These are phyloP conservation scores for Sporobolomyces pararoseus DNA, from an alignment of 768 basidiomycete species.

Conservation along the genomic window DNA sequence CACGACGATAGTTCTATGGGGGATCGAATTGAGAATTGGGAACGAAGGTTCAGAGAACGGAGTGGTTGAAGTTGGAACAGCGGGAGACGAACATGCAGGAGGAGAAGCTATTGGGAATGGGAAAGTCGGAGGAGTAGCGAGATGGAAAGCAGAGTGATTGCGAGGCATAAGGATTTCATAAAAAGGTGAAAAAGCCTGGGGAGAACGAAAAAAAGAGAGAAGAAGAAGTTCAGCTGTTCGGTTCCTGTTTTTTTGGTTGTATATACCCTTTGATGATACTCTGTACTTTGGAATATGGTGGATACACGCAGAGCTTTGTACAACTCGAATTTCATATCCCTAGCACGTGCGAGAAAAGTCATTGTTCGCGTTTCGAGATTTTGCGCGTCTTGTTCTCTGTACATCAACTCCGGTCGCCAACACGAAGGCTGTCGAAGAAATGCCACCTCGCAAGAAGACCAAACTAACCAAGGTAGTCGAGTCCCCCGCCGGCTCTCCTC, in stretches of 20 bases:
- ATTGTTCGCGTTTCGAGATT: neutral
- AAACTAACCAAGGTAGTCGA: neutral
- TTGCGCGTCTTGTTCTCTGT: no score
- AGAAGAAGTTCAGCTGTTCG: no score
- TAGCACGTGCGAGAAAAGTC: constrained; percentile 1
- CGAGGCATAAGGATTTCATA: neutral
- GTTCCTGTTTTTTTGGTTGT: no score
- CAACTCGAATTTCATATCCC: no score
- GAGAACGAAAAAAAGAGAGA: neutral
- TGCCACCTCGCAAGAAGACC: constrained; percentile 8
- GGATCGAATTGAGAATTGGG: constrained; percentile 40
- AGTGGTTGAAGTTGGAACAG: neutral
- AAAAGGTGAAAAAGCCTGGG: neutral
- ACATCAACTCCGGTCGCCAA: no score
- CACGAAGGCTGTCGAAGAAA: no score
- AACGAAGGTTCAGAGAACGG: constrained; percentile 16
- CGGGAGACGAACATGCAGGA: neutral
- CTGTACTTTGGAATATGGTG: no score
- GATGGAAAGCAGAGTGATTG: constrained; percentile 21
- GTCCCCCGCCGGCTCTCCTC: neutral
- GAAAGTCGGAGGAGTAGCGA: neutral
- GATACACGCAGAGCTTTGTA: no score
- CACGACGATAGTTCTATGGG: constrained; percentile 39
- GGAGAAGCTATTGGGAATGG: constrained; percentile 2
- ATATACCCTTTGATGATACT: no score